A percentile compares a stretch with the other conserved stretches of the same genome.
Conservation (phyloP, 163 green algal genomes). For the Scenedesmus sp. region DNA sequence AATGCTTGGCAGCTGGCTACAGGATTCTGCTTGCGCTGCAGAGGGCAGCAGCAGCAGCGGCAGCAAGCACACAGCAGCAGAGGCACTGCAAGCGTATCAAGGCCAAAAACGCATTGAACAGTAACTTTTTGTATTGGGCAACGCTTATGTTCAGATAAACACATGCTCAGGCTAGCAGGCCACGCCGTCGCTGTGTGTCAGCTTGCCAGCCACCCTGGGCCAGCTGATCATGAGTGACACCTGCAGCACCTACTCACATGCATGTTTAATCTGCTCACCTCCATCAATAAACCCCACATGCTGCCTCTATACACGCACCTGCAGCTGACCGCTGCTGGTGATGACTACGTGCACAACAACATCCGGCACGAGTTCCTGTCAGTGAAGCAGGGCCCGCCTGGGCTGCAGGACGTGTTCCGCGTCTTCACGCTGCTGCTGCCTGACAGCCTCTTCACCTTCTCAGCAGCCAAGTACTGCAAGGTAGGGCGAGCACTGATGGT, state of each 20-base stretch:
- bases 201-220: background rate
- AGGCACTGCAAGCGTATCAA: no score
- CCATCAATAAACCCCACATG: background rate
- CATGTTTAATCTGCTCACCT: background rate
- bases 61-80: background rate
- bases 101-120: no score
- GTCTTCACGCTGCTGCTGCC: constrained; percentile 66
- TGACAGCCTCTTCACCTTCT: constrained; percentile 60
- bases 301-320: background rate
- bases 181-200: background rate
- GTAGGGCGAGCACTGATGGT: background rate
- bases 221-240: background rate
- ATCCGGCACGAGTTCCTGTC: constrained; percentile 65
- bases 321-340: constrained; percentile 49
- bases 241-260: background rate
- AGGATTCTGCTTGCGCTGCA: background rate
- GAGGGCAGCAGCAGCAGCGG: background rate
- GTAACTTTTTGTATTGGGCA: no score
- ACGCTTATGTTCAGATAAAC: background rate
- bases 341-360: constrained; percentile 72
- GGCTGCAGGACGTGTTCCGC: constrained; percentile 58
- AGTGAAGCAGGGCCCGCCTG: constrained; percentile 32
- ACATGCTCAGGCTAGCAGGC: background rate
- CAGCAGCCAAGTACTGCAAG: constrained; percentile 62
- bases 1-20: background rate